Percentiles rank a stretch among this genome's conserved stretches.
Conservation (phyloP, 768 basidiomycete genomes). For the Hericium alpestre region DNA sequence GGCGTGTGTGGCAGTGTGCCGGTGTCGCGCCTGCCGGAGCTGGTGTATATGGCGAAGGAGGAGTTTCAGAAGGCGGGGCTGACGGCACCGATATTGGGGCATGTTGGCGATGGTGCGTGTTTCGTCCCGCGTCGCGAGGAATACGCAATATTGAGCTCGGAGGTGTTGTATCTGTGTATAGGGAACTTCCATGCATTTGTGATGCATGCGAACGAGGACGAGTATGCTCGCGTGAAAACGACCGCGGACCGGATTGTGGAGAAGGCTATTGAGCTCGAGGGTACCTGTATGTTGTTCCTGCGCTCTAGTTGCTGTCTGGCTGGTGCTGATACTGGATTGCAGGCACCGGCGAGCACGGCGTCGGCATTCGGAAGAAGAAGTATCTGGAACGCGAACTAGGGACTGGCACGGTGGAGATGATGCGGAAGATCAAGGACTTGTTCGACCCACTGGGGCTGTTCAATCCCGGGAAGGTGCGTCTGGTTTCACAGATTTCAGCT, state of each 20-base stretch:
- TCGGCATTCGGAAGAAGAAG: slow-evolving; percentile 78
- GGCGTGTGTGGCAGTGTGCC: slow-evolving; percentile 19
- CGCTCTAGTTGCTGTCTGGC: neutral
- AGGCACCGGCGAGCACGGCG: slow-evolving; percentile 84
- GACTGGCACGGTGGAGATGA: slow-evolving; percentile 66
- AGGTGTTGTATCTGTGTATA: too few species aligned
- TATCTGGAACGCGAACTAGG: slow-evolving; percentile 79
- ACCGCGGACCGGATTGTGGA: slow-evolving; percentile 63
- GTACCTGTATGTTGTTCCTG: slow-evolving; percentile 49
- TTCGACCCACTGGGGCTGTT: slow-evolving; percentile 74
- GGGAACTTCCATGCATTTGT: slow-evolving; percentile 45
- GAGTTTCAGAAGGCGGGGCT: slow-evolving; percentile 33
- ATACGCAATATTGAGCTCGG: too few species aligned
- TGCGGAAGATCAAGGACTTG: slow-evolving; percentile 71
- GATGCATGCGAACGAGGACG: slow-evolving; percentile 49
- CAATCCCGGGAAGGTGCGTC: slow-evolving; percentile 65
- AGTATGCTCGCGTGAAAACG: slow-evolving; percentile 40
- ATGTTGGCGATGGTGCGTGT: slow-evolving; percentile 29
- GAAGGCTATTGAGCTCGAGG: slow-evolving; percentile 63
- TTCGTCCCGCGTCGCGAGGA: neutral
- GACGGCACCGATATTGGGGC: slow-evolving; percentile 33
- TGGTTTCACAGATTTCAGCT: neutral
- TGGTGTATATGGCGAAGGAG: slow-evolving; percentile 32
- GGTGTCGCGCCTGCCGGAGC: slow-evolving; percentile 22
- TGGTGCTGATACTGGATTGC: neutral